Percentiles rank a stretch among this genome's conserved stretches.
phyloP scores from a whole-genome alignment of 2,329 filamentous ascomycete species.

The Paecilomyces sp. region DNA sequence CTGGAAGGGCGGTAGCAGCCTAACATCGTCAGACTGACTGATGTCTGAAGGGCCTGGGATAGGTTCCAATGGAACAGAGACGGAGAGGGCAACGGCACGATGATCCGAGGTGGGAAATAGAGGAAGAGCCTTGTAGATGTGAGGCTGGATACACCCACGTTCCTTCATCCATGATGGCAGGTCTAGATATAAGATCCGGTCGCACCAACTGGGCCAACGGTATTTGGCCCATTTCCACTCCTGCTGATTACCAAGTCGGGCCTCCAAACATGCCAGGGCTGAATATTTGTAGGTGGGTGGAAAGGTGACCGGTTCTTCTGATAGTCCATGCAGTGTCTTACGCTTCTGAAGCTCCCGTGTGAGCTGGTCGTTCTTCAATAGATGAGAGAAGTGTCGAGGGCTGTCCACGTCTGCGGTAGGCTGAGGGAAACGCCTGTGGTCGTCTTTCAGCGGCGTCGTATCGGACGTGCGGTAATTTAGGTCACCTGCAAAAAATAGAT shows the following conservation, averaged over 20 bases:
- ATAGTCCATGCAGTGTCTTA: constrained; percentile 68
- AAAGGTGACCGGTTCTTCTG: constrained; percentile 68
- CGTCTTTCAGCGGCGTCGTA: constrained; percentile 52
- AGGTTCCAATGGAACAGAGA: constrained; percentile 54
- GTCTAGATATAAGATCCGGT: constrained; percentile 75
- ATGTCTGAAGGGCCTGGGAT: constrained; percentile 26
- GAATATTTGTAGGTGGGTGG: constrained; percentile 93
- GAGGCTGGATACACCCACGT: constrained; percentile 40
- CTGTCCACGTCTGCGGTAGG: constrained; percentile 42
- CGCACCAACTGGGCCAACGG: constrained; percentile 89
- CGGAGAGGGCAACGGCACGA: constrained; percentile 68
- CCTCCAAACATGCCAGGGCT: constrained; percentile 33
- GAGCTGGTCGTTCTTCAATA: constrained; percentile 73
- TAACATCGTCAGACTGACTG: constrained; percentile 25
- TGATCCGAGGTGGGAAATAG: constrained; percentile 82
- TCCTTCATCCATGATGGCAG: constrained; percentile 46
- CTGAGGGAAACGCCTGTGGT: constrained; percentile 56
- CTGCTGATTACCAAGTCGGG: constrained; percentile 25
- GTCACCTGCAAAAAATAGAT: constrained; percentile 84
- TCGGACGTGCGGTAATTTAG: constrained; percentile 87
- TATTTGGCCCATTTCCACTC: constrained; percentile 71
- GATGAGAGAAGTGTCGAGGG: constrained; percentile 57
- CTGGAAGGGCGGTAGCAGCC: constrained; percentile 47
- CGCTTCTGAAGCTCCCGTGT: constrained; percentile 61
- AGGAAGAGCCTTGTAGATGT: constrained; percentile 67